These are phyloP conservation scores for Mycocentrospora acerina DNA, from an alignment of 2,329 filamentous ascomycete species.

Conservation along the genomic window DNA sequence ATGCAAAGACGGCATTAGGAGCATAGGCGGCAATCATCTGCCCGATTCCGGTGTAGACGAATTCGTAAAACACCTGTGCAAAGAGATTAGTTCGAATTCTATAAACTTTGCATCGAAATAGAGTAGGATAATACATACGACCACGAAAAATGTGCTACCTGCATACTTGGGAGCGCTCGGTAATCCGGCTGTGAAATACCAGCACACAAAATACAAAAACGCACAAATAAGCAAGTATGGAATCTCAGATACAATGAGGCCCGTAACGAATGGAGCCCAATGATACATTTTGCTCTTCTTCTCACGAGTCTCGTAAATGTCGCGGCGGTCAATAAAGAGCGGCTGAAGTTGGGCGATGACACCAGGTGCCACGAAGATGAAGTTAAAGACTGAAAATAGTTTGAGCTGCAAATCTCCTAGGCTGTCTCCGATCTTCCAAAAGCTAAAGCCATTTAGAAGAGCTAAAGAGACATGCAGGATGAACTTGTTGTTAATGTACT, in stretches of 20 bases:
- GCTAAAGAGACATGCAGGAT: conserved; percentile 23
- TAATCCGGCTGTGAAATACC: conserved; percentile 59
- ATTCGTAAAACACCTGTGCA: conserved; percentile 69
- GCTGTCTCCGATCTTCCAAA: conserved; percentile 27
- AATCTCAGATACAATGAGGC: conserved; percentile 69
- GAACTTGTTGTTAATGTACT: conserved; percentile 32
- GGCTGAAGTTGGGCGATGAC: conserved; percentile 45
- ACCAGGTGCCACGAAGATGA: conserved; percentile 45
- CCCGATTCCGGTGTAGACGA: conserved; percentile 58
- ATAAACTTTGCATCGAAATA: no score
- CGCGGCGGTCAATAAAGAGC: conserved; percentile 47
- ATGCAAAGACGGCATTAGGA: conserved; percentile 49
- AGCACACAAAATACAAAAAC: conserved; percentile 63
- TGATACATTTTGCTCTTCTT: conserved; percentile 69
- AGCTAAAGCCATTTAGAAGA: conserved; percentile 30
- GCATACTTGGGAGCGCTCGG: conserved; percentile 51
- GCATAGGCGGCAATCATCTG: conserved; percentile 56
- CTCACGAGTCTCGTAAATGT: conserved; percentile 61
- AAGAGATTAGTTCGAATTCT: no score
- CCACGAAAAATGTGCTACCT: conserved; percentile 48
- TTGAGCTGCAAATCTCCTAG: conserved; percentile 44
- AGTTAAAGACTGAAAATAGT: conserved; percentile 54
- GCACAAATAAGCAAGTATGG: conserved; percentile 64
- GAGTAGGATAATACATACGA: no score
- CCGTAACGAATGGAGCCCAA: conserved; percentile 70